Evolutionary conservation across 179 eudicot genomes (phyloP).

Genomic region (Silene coronaria): DNA sequence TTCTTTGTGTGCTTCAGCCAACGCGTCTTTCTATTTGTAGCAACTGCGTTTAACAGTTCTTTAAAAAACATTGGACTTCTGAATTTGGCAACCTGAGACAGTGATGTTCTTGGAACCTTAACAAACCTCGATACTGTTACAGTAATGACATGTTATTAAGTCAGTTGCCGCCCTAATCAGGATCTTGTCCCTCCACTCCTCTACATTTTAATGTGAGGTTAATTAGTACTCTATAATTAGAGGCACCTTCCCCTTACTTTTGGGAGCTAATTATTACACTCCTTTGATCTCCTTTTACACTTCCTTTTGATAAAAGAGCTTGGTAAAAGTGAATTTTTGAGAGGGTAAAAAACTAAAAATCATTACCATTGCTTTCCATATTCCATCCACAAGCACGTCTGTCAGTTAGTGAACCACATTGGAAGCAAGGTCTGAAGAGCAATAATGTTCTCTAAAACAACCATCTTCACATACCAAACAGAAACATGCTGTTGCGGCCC

Average conservation of each 20-base stretch:
- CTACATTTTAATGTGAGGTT: not conserved
- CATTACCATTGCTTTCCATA: not conserved
- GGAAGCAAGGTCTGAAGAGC: conserved; percentile 28
- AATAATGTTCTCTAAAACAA: conserved; percentile 17
- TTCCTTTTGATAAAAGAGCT: not conserved
- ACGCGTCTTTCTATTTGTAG: conserved; percentile 16
- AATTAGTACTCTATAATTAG: conserved; percentile 10
- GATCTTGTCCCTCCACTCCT: conserved; percentile 8
- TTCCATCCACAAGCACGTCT: conserved; percentile 13
- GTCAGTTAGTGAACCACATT: conserved; percentile 24
- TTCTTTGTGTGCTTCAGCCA: conserved; percentile 4
- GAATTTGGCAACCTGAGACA: not conserved
- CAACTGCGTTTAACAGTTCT: conserved; percentile 12
- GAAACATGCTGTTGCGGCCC: conserved; percentile 5
- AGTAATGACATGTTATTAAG: conserved; percentile 13
- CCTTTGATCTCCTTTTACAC: not conserved
- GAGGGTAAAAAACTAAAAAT: not conserved
- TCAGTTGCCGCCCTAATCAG: conserved; percentile 14
- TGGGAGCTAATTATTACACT: not conserved
- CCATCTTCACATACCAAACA: conserved; percentile 20
- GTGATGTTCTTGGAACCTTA: not conserved
- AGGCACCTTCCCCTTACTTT: not conserved
- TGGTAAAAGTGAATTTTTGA: not conserved
- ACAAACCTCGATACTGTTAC: conserved; percentile 2
- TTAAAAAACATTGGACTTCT: not conserved